A percentile compares a stretch with the other conserved stretches of the same genome.
Conservation (phyloP, 352 stramenopile species). For the Globisporangium recalcitrans region DNA sequence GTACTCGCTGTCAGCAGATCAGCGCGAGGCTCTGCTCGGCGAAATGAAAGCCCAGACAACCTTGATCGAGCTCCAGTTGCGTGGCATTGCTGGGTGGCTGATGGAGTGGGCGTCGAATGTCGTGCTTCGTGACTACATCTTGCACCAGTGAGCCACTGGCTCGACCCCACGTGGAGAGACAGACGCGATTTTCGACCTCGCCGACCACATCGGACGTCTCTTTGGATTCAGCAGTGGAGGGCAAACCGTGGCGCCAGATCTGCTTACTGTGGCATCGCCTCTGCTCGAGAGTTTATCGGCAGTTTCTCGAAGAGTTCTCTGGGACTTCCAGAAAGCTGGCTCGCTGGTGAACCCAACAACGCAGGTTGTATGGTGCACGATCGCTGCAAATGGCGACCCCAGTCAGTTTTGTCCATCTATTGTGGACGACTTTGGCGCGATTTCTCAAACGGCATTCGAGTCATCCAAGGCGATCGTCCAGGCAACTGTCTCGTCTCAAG, state of each 20-base stretch:
- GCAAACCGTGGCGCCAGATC: slow-evolving; percentile 5
- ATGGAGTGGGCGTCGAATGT: slow-evolving; percentile 39
- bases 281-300: slow-evolving; percentile 15
- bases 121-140: slow-evolving; percentile 39
- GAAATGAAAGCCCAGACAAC: slow-evolving; percentile 26
- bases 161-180: slow-evolving; percentile 35
- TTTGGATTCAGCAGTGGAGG: slow-evolving; percentile 20
- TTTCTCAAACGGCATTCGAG: slow-evolving; percentile 20
- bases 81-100: slow-evolving; percentile 42
- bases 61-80: slow-evolving; percentile 35
- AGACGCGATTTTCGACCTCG: slow-evolving; percentile 21
- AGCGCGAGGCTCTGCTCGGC: slow-evolving; percentile 24
- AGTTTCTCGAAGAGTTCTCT: slow-evolving; percentile 32
- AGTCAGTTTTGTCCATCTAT: slow-evolving; percentile 26
- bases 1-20: slow-evolving; percentile 18
- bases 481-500: slow-evolving; percentile 16
- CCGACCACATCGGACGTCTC: slow-evolving; percentile 22
- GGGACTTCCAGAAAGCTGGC: slow-evolving; percentile 28
- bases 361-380: slow-evolving; percentile 42
- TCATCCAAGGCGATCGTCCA: slow-evolving; percentile 33
- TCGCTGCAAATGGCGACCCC: slow-evolving; percentile 17
- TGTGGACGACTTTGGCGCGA: slow-evolving; percentile 32
- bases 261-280: slow-evolving; percentile 11
- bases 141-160: slow-evolving; percentile 44
- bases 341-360: slow-evolving; percentile 45